Evolutionary conservation across 2,329 filamentous ascomycete species (phyloP).

Genomic region (Xylariomycetidae sp.): DNA sequence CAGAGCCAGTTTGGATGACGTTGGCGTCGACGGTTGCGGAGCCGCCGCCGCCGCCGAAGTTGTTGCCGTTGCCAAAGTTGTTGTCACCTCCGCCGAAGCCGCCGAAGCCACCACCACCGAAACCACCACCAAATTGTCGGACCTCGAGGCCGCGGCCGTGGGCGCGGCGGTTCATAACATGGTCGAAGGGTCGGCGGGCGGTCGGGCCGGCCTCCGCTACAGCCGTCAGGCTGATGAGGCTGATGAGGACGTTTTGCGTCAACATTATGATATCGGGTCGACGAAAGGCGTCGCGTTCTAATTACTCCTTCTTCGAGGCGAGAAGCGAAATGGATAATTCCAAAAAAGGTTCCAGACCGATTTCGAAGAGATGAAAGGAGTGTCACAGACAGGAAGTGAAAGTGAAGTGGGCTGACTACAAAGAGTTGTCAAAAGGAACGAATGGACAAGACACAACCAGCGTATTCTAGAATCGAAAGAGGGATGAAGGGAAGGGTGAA

Average conservation of each 20-base stretch:
- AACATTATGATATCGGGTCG: slow-evolving; percentile 35
- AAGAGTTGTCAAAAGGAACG: slow-evolving; percentile 36
- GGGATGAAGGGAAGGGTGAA: slow-evolving; percentile 23
- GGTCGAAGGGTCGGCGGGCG: slow-evolving; percentile 31
- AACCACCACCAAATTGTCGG: slow-evolving; percentile 32
- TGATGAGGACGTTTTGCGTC: slow-evolving; percentile 42
- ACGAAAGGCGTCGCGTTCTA: slow-evolving; percentile 10
- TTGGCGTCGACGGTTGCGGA: slow-evolving; percentile 33
- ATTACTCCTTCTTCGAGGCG: slow-evolving; percentile 14
- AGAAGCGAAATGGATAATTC: slow-evolving; percentile 23
- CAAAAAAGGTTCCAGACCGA: slow-evolving; percentile 47
- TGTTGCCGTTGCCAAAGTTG: slow-evolving; percentile 16
- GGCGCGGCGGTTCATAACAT: slow-evolving; percentile 20
- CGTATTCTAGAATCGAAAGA: slow-evolving; percentile 35
- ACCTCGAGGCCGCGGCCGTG: slow-evolving; percentile 30
- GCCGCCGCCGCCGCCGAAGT: slow-evolving; percentile 14
- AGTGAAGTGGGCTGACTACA: slow-evolving; percentile 27
- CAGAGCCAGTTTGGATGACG: slow-evolving; percentile 44
- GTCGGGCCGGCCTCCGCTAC: slow-evolving; percentile 40
- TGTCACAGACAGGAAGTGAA: slow-evolving; percentile 36
- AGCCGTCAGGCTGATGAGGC: slow-evolving; percentile 42
- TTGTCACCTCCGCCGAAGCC: slow-evolving; percentile 16
- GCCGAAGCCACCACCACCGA: slow-evolving; percentile 8
- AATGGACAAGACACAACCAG: slow-evolving; percentile 47
- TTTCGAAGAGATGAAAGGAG: slow-evolving; percentile 36